Conservation (phyloP, 2,329 filamentous ascomycete species). For the Botryotinia narcissicola region DNA sequence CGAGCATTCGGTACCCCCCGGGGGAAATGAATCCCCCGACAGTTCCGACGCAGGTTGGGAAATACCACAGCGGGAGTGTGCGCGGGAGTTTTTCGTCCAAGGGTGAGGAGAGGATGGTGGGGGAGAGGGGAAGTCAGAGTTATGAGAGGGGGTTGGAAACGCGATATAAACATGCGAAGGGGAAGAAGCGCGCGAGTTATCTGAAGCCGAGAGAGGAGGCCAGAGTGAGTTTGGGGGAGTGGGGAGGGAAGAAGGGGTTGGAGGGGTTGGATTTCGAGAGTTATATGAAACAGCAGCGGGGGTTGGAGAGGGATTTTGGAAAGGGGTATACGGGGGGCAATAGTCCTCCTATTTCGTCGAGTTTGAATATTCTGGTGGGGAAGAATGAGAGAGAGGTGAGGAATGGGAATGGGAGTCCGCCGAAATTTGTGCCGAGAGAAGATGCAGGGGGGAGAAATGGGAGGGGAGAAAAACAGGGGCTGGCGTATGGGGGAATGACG, state of each 20-base stretch:
- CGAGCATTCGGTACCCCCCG: not conserved
- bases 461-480: not conserved
- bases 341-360: not conserved
- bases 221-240: not conserved
- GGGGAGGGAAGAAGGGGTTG: not conserved
- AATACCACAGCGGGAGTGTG: constrained; percentile 11
- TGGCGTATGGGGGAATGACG: not conserved
- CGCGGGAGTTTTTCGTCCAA: not conserved
- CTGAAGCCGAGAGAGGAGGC: not conserved
- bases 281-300: constrained; percentile 5
- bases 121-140: not conserved
- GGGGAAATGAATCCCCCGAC: not conserved
- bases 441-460: not conserved
- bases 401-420: not conserved
- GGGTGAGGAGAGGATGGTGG: not conserved
- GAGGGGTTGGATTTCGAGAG: not conserved
- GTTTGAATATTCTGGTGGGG: not conserved
- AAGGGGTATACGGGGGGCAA: not conserved
- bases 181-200: constrained; percentile 5
- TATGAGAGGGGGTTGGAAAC: not conserved
- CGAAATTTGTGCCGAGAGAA: not conserved
- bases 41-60: constrained; percentile 6
- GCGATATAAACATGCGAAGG: constrained; percentile 3
- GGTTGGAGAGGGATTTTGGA: constrained; percentile 15
- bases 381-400: not conserved